Base-by-base conservation (phyloP, 179 eudicot species). In the Beta corolliflora region DNA sequence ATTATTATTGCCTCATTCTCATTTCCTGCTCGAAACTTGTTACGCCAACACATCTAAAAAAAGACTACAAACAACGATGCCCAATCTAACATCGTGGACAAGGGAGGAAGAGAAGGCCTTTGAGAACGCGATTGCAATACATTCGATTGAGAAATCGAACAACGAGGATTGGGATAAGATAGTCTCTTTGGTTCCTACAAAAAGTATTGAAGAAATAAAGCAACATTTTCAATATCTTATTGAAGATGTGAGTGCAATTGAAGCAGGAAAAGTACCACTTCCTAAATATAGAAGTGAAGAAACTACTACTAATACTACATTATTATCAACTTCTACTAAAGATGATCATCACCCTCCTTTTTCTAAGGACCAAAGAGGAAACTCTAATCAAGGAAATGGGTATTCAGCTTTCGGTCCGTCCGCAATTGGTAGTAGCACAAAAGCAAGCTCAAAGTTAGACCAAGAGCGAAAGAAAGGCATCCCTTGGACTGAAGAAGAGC, bases 401-500 rank as follows among this genome's bases (percentile, higher is more conserved):
- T 85, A 82, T 75, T 81, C 89, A 0, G 91, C 88, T 16, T 82
- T 86, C 53, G 90, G 83, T 21, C 84, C 78, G 56, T 88, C 86
- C 36, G 80, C 91, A 0, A 23, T 78, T 56, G 88, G 90, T 45
- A 86, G 82, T 44, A 85, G 85, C 45, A 82, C 86, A 2, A 87
- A 87, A 73, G 91, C 88, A 13, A 84, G 85, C 48, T 88, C 93
- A 4, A 85, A 86, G 79, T 81, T 90, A 13, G 97, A 93, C 10
- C 95, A 88, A 71, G 98, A 94, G 76, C 88, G 98, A 55, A 89
- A 92, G 70, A 94, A 94, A 79, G 98, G 98, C 61, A 94, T 93
- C 77, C 98, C 98, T 19, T 94, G 98, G 98, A 94, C 98, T 21
- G 98, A 94, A 81, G 98, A 94, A 88, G 98, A 94, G 84, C 98